Base-by-base conservation (phyloP, 2,329 filamentous ascomycete species). In the Sporothrix inflata region DNA sequence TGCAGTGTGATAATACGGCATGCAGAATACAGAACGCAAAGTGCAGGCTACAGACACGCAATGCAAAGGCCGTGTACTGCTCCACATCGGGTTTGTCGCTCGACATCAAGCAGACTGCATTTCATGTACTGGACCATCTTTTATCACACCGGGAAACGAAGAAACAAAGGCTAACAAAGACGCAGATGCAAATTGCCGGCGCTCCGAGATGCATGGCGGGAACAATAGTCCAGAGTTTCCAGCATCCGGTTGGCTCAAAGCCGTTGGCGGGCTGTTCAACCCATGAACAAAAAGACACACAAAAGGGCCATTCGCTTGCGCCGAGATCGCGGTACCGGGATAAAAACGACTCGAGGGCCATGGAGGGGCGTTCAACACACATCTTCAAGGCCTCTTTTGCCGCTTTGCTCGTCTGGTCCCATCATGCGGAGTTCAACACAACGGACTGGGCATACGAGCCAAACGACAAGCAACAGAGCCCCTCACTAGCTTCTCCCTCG, bases 11-110 rank as follows among this genome's bases (percentile, higher is more conserved):
- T 66, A 21, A 7, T 27, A 66, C 63, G 21, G 42, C 63, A 34
- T 66, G 42, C 63, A 66, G 63, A 66, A 49, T 49, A 66, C 40
- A 61, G 45, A 47, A 49, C 40, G 60, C 38, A 63, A 11, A 27
- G 9, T 24, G 51, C 21, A 57, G 12, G 16, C 34, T 61, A 19
- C 30, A 61, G 55, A 40, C 34, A 19, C 16, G 21, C 38, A 65
- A 45, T 65, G 38, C 60, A 65, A 24, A 65, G 57, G 6, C 60
- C 42, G 63, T n/a, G 63, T 66, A 24, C 42, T 16, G 42, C 63
- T 66, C 63, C 42, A 66, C 42, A 66, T 66, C 63, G 63, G 34
- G 42, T 24, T 16, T 49, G 63, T 49, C 16, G 38, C 38, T 45
- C 60, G 21, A 16, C 60, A 45, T 65, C 60, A 45, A 42, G 27